Conservation (phyloP, 2,329 filamentous ascomycete genomes). For the Aspergillus melleus region DNA sequence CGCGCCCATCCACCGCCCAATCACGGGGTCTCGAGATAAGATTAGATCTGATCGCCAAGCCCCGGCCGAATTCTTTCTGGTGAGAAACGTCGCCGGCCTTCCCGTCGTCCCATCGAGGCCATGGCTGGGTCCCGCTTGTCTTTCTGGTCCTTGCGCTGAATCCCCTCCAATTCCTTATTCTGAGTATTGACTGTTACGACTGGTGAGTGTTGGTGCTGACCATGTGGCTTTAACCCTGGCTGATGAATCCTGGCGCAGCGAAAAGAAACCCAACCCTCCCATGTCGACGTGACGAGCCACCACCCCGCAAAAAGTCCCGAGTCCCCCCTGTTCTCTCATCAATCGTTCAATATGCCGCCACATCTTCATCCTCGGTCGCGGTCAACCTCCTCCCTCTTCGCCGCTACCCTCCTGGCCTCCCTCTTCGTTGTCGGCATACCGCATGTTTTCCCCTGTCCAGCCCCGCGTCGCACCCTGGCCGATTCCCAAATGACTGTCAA, state of each 20-base stretch:
- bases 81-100: neutral
- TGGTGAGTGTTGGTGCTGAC: slow-evolving; percentile 3
- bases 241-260: neutral
- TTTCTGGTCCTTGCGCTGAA: neutral
- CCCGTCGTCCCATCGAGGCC: neutral
- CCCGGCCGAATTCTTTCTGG: slow-evolving; percentile 18
- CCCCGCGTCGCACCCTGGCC: slow-evolving; percentile 71
- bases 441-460: slow-evolving; percentile 87
- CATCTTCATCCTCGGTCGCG: slow-evolving; percentile 90
- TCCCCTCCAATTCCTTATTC: neutral
- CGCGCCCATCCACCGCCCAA: slow-evolving; percentile 21
- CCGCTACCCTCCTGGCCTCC: slow-evolving; percentile 82
- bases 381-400: slow-evolving; percentile 91
- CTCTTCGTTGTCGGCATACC: slow-evolving; percentile 91
- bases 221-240: neutral
- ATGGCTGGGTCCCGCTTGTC: neutral
- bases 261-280: neutral
- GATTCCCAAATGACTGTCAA: slow-evolving; percentile 58
- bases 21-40: slow-evolving; percentile 35
- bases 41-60: slow-evolving; percentile 40
- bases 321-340: slow-evolving; percentile 4
- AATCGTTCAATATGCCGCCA: slow-evolving; percentile 64
- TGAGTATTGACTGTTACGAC: too few species aligned
- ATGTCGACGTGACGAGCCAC: slow-evolving; percentile 10
- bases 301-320: neutral